These are phyloP conservation scores for Spathaspora passalidarum DNA, from an alignment of 805 yeast genomes.

Conservation along the genomic window DNA sequence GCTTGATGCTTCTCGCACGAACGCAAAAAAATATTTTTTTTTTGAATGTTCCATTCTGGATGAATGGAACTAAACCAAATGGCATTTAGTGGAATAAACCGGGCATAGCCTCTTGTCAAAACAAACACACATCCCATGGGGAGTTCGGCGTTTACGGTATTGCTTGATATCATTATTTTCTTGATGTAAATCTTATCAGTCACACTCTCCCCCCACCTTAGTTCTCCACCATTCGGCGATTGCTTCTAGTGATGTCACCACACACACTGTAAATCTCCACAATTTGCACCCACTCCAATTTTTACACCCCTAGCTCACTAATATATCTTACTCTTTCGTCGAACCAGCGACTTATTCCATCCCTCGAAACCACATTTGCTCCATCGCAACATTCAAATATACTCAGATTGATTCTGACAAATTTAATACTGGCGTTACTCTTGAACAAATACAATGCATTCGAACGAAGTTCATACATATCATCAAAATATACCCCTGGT, in stretches of 20 bases:
- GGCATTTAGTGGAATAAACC: neutral
- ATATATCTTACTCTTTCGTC: constrained; percentile 25
- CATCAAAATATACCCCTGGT: constrained; percentile 54
- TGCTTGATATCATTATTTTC: no score
- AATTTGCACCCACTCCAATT: neutral
- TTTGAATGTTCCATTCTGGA: neutral
- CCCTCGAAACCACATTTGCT: constrained; percentile 34
- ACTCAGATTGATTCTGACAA: constrained; percentile 48
- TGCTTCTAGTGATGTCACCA: no score
- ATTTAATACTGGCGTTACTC: constrained; percentile 26
- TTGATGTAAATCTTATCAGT: no score
- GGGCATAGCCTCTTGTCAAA: neutral
- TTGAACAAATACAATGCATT: constrained; percentile 42
- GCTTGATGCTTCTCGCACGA: neutral
- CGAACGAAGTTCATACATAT: constrained; percentile 56
- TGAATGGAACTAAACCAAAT: neutral
- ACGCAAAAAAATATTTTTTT: neutral
- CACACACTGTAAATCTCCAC: no score
- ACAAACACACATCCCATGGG: neutral
- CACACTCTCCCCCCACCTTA: no score
- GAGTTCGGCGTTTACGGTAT: neutral
- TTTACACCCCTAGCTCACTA: constrained; percentile 9
- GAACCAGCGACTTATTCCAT: constrained; percentile 49
- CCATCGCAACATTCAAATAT: constrained; percentile 38
- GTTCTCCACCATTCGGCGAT: no score